These are phyloP conservation scores for Xylaria nigripes DNA, from an alignment of 495 filamentous ascomycete species.

Conservation along the genomic window DNA sequence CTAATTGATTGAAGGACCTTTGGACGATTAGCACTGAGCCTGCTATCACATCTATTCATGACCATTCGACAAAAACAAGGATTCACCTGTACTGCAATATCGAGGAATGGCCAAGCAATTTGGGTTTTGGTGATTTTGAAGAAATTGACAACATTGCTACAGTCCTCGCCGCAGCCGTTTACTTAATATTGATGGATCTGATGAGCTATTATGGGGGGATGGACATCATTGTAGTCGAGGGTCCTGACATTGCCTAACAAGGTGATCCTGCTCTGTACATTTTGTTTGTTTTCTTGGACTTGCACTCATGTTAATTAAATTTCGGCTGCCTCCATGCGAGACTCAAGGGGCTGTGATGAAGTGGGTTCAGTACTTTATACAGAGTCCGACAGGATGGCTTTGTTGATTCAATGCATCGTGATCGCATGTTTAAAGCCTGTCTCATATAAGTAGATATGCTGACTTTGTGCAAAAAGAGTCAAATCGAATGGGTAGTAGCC, in stretches of 20 bases:
- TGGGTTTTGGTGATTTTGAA: neutral
- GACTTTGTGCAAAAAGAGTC: no score
- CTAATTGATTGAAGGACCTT: neutral
- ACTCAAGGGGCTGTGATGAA: no score
- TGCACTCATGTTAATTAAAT: no score
- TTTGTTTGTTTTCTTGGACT: no score
- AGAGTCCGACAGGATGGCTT: no score
- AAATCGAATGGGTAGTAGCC: no score
- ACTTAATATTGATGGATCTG: constrained; percentile 1
- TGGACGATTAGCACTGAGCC: neutral
- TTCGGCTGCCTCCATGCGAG: no score
- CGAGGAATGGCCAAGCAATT: neutral
- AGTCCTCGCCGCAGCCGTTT: neutral
- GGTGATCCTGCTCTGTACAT: neutral
- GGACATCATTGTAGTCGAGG: neutral
- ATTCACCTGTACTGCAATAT: neutral
- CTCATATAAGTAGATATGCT: no score
- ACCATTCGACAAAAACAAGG: neutral
- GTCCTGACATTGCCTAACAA: neutral
- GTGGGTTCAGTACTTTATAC: no score
- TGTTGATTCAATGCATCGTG: no score
- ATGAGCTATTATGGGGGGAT: neutral
- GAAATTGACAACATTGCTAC: neutral
- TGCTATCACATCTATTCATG: neutral
- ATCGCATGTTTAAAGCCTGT: no score